Conservation (phyloP, 495 filamentous ascomycete species). For the Terfezia boudieri region DNA sequence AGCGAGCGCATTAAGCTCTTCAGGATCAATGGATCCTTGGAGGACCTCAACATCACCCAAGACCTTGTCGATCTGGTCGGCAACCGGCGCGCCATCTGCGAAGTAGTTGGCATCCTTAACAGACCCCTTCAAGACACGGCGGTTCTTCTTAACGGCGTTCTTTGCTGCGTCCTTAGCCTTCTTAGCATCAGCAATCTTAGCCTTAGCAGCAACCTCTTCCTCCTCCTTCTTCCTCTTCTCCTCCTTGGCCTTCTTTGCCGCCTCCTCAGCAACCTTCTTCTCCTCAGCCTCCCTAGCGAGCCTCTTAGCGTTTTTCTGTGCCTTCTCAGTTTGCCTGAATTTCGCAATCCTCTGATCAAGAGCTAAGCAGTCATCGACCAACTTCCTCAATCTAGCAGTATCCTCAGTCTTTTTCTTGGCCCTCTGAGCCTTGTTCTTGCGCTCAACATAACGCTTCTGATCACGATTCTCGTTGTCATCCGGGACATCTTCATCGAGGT, state of each 20-base stretch:
- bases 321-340: conserved; percentile 76
- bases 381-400: conserved; percentile 61
- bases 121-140: conserved; percentile 70
- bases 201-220: conserved; percentile 67
- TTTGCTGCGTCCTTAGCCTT: conserved; percentile 96
- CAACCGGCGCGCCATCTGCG: conserved; percentile 35
- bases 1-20: conserved; percentile 63
- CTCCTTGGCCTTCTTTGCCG: conserved; percentile 50
- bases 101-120: conserved; percentile 97
- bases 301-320: conserved; percentile 81
- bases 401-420: conserved; percentile 99
- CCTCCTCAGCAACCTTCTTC: conserved; percentile 62
- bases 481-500: conserved; percentile 93
- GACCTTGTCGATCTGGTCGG: conserved; percentile 55
- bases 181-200: conserved; percentile 60
- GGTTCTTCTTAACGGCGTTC: conserved; percentile 98
- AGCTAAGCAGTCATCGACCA: conserved; percentile 65
- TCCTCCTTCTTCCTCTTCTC: conserved; percentile 56
- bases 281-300: conserved; percentile 79
- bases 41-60: conserved; percentile 77
- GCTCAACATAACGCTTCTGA: conserved; percentile 92
- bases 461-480: conserved; percentile 97
- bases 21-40: conserved; percentile 66
- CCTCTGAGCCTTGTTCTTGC: conserved; percentile 91
- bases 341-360: conserved; percentile 89